These are phyloP conservation scores for Salvia hispanica DNA, from an alignment of 257 asterid species.

Conservation along the genomic window DNA sequence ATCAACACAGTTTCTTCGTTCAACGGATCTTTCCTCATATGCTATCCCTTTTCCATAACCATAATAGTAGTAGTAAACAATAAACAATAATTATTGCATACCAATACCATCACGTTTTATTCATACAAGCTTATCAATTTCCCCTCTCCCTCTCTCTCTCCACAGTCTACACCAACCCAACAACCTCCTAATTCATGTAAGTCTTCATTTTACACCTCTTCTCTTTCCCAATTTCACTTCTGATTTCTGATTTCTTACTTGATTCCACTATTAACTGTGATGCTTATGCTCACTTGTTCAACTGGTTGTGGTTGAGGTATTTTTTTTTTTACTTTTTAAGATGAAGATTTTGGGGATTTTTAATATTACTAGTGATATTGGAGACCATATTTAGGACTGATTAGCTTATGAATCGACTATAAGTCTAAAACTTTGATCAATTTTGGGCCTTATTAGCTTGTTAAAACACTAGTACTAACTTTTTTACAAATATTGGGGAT, in stretches of 20 bases:
- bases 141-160: slow-evolving; percentile 36
- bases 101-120: neutral
- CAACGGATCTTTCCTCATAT: slow-evolving; percentile 18
- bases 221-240: neutral
- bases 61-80: neutral
- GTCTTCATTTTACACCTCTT: slow-evolving; percentile 25
- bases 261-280: slow-evolving; percentile 23
- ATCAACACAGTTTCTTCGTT: slow-evolving; percentile 20
- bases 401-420: slow-evolving; percentile 12
- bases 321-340: slow-evolving; percentile 34
- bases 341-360: slow-evolving; percentile 29
- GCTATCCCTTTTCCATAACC: neutral
- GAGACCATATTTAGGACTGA: slow-evolving; percentile 15
- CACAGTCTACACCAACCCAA: slow-evolving; percentile 36
- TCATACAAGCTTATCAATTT: slow-evolving; percentile 37
- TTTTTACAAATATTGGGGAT: neutral
- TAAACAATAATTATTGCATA: neutral
- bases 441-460: slow-evolving; percentile 16
- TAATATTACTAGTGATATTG: slow-evolving; percentile 8
- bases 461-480: slow-evolving; percentile 5
- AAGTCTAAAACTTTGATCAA: neutral
- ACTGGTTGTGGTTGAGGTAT: slow-evolving; percentile 33
- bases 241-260: slow-evolving; percentile 11
- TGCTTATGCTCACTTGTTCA: slow-evolving; percentile 34
- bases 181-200: slow-evolving; percentile 41